These are phyloP conservation scores for Vanilla planifolia DNA, from an alignment of 106 monocot genomes.

Conservation along the genomic window DNA sequence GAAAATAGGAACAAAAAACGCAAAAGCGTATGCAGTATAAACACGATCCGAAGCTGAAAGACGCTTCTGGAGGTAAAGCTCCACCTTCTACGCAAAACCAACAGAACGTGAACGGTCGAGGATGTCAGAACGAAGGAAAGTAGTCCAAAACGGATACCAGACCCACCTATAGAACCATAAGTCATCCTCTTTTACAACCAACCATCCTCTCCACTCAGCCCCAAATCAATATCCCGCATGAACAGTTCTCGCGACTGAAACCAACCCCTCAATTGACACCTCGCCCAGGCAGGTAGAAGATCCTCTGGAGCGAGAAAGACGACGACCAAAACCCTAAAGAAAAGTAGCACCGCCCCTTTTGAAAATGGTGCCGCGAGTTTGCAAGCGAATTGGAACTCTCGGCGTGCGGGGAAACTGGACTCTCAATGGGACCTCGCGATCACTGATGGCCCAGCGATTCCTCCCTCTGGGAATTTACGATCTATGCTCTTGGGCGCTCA, in stretches of 20 bases:
- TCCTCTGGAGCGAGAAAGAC: not conserved
- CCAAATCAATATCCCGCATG: not conserved
- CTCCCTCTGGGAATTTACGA: not conserved
- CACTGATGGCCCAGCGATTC: not conserved
- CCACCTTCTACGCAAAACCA: too few relatives aligned
- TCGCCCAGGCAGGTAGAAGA: not conserved
- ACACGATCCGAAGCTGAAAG: too few relatives aligned
- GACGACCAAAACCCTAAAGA: constrained; percentile 9
- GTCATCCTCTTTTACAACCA: not conserved
- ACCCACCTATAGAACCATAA: not conserved
- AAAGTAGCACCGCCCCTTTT: not conserved
- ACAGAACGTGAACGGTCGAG: too few relatives aligned
- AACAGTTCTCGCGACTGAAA: too few relatives aligned
- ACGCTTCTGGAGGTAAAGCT: too few relatives aligned
- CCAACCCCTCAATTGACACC: not conserved
- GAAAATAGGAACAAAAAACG: too few relatives aligned
- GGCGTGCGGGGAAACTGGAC: not conserved
- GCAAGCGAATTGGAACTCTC: not conserved
- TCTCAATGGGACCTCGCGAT: constrained; percentile 3
- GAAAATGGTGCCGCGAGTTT: not conserved
- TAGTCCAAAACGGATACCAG: not conserved
- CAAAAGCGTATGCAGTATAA: too few relatives aligned
- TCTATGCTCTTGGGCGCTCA: not conserved
- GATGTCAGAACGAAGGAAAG: not conserved
- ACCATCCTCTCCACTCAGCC: not conserved